These are phyloP conservation scores for Fusarium falciforme DNA, from an alignment of 2,329 filamentous ascomycete genomes.

Conservation along the genomic window DNA sequence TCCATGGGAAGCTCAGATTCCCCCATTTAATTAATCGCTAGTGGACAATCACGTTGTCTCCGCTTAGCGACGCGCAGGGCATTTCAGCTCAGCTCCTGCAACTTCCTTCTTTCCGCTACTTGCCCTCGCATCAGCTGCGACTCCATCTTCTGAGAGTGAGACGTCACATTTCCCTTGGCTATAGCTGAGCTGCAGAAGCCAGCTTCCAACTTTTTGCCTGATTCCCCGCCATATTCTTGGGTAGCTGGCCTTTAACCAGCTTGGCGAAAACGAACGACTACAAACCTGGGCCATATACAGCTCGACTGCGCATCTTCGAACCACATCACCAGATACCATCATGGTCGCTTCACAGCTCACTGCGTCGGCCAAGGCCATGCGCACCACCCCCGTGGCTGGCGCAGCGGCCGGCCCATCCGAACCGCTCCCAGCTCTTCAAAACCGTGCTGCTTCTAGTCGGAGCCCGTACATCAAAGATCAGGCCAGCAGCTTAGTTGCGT, in stretches of 20 bases:
- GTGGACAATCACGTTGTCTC: constrained; percentile 16
- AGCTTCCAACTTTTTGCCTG: constrained; percentile 1
- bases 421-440: constrained; percentile 46
- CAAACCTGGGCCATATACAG: not conserved
- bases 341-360: constrained; percentile 55
- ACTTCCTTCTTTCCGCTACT: constrained; percentile 7
- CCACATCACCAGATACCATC: constrained; percentile 10
- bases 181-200: constrained; percentile 11
- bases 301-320: not conserved
- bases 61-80: constrained; percentile 7
- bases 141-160: constrained; percentile 4
- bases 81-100: constrained; percentile 5
- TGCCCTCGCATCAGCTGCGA: constrained; percentile 2
- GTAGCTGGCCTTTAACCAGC: constrained; percentile 11
- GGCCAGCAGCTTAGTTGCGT: constrained; percentile 84
- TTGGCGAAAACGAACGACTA: constrained; percentile 2
- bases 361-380: constrained; percentile 49
- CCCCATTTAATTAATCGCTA: constrained; percentile 22
- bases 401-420: constrained; percentile 32
- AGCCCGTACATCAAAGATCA: constrained; percentile 76
- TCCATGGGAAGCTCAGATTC: constrained; percentile 22
- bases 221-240: not conserved
- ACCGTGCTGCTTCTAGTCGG: constrained; percentile 51
- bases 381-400: constrained; percentile 40
- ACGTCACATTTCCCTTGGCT: constrained; percentile 2